A percentile compares a stretch with the other conserved stretches of the same genome.
Conservation (phyloP, 768 basidiomycete species). For the Amanita subjunquillea region DNA sequence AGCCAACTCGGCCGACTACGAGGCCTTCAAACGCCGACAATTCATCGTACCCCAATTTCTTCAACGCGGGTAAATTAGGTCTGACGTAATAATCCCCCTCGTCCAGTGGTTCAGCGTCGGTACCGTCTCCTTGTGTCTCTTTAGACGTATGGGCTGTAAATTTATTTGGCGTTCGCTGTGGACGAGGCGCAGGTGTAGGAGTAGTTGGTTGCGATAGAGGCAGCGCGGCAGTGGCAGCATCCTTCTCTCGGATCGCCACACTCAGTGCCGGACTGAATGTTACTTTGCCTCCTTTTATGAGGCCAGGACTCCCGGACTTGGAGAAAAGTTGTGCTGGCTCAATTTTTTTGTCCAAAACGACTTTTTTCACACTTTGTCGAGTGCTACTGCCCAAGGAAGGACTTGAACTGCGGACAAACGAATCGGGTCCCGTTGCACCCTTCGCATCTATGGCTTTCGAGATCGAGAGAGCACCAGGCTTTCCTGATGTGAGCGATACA, state of each 20-base stretch:
- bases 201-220: constrained; percentile 20
- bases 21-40: constrained; percentile 67
- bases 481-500: constrained; percentile 44
- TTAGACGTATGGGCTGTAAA: constrained; percentile 26
- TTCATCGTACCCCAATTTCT: constrained; percentile 61
- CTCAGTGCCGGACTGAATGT: constrained; percentile 69
- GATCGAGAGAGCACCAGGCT: constrained; percentile 42
- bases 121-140: constrained; percentile 11
- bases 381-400: constrained; percentile 59
- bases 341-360: constrained; percentile 79
- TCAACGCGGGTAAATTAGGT: constrained; percentile 66
- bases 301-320: constrained; percentile 37
- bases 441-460: constrained; percentile 49
- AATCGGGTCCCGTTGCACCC: background rate
- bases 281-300: constrained; percentile 39
- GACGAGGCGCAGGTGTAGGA: constrained; percentile 25
- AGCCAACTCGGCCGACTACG: constrained; percentile 84
- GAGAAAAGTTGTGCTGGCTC: constrained; percentile 62
- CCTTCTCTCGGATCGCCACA: constrained; percentile 67
- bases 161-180: constrained; percentile 29
- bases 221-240: constrained; percentile 31
- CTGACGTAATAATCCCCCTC: constrained; percentile 91
- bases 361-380: constrained; percentile 84
- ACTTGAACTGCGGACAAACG: constrained; percentile 42
- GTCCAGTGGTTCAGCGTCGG: constrained; percentile 35